These are phyloP conservation scores for Candida gigantensis DNA, from an alignment of 1,139 yeast genomes.

Conservation along the genomic window DNA sequence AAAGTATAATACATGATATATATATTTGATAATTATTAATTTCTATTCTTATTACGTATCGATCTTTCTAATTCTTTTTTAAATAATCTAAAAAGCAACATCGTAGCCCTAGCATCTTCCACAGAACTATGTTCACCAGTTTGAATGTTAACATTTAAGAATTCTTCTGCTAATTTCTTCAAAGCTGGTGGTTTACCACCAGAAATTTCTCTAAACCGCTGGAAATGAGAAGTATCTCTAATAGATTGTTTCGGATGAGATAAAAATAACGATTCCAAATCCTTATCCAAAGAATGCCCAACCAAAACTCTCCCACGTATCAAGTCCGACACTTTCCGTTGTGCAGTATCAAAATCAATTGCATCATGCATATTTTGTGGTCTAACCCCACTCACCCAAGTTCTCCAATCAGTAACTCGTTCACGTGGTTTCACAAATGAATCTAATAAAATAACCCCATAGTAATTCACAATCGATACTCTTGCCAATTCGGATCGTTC, in stretches of 20 bases:
- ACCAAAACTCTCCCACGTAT: slow-evolving; percentile 58
- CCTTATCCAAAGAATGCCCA: slow-evolving; percentile 86
- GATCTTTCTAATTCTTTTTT: no score
- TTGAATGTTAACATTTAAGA: slow-evolving; percentile 67
- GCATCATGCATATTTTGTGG: slow-evolving; percentile 72
- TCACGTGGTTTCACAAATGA: slow-evolving; percentile 74
- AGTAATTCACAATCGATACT: slow-evolving; percentile 81
- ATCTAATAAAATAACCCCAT: slow-evolving; percentile 72
- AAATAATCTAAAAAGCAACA: slow-evolving; percentile 68
- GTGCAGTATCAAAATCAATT: slow-evolving; percentile 65
- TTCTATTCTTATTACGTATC: slow-evolving; percentile 8
- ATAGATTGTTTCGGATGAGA: slow-evolving; percentile 65
- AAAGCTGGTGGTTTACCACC: slow-evolving; percentile 73
- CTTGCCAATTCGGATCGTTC: slow-evolving; percentile 74
- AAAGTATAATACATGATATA: no score
- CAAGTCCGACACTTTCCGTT: slow-evolving; percentile 51
- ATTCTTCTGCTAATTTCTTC: slow-evolving; percentile 60
- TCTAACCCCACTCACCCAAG: slow-evolving; percentile 89
- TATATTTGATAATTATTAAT: not conserved
- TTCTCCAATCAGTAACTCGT: slow-evolving; percentile 85
- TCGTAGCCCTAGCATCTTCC: slow-evolving; percentile 87
- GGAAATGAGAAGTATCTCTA: slow-evolving; percentile 74
- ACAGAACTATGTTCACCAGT: slow-evolving; percentile 80
- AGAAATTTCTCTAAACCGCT: slow-evolving; percentile 58
- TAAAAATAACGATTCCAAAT: slow-evolving; percentile 64